A percentile compares a stretch with the other conserved stretches of the same genome.
phyloP scores from a whole-genome alignment of 768 basidiomycete genomes.

The Lentinula raphanica region DNA sequence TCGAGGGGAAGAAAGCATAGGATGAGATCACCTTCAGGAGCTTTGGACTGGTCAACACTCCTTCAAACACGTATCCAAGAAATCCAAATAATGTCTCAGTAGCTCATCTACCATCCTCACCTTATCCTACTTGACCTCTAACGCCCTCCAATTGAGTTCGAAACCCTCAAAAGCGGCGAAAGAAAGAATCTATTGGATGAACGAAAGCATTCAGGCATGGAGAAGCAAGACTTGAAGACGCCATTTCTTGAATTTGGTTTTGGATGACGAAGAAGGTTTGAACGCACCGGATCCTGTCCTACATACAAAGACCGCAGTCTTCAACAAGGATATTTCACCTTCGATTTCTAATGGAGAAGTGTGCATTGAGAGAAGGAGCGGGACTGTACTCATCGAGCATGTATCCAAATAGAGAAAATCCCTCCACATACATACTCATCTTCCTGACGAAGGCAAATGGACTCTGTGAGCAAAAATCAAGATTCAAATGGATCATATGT shows the following conservation, averaged over 20 bases:
- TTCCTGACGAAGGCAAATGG: no score
- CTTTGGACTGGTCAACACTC: slow-evolving; percentile 94
- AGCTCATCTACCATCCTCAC: slow-evolving; percentile 95
- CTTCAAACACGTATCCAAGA: slow-evolving; percentile 94
- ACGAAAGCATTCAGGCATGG: slow-evolving; percentile 86
- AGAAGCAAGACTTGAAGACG: slow-evolving; percentile 81
- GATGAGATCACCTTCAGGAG: slow-evolving; percentile 81
- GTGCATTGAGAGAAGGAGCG: no score
- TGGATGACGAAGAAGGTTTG: not conserved
- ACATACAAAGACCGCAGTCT: no score
- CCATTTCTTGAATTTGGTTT: slow-evolving; percentile 76
- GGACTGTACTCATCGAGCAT: no score
- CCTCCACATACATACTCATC: no score
- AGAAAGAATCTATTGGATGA: slow-evolving; percentile 90
- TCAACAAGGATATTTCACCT: no score
- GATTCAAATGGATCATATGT: no score
- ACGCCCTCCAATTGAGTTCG: slow-evolving; percentile 86
- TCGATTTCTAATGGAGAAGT: no score
- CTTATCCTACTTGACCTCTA: slow-evolving; percentile 80
- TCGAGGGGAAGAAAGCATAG: no score
- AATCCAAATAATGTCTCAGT: slow-evolving; percentile 92
- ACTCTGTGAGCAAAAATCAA: no score
- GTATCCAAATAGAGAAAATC: no score
- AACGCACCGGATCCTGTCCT: no score
- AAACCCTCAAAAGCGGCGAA: slow-evolving; percentile 94